Conservation (phyloP, 2,329 filamentous ascomycete species). For the Ophidiomyces ophidiicola region DNA sequence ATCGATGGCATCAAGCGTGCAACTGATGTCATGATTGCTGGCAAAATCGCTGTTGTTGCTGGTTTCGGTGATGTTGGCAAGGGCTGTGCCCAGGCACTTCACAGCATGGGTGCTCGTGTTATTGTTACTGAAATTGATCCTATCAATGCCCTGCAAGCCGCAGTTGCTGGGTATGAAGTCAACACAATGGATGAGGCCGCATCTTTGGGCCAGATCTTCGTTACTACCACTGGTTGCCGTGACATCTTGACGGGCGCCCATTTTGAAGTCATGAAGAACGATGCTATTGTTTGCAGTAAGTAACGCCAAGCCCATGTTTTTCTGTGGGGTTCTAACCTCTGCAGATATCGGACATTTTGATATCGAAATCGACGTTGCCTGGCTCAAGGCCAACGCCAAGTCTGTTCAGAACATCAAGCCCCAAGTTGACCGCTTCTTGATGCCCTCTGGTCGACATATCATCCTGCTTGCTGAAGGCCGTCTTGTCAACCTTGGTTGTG, state of each 20-base stretch:
- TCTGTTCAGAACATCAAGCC: conserved; percentile 98
- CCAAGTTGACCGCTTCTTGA: conserved; percentile 95
- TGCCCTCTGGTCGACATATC: conserved; percentile 89
- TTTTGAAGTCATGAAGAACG: conserved; percentile 92
- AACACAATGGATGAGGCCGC: conserved; percentile 97
- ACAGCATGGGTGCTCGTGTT: conserved; percentile 94
- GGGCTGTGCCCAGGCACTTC: conserved; percentile 90
- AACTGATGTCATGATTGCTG: conserved; percentile 99
- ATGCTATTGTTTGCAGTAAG: conserved; percentile 95
- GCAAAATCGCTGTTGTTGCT: conserved; percentile 94
- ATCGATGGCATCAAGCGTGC: conserved; percentile 99
- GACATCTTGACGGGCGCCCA: conserved; percentile 87
- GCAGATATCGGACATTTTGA: conserved; percentile 97
- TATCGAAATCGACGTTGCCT: conserved; percentile 98
- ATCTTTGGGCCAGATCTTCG: conserved; percentile 83
- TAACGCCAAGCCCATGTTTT: background rate
- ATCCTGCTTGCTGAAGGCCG: conserved; percentile 97
- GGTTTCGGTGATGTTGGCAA: conserved; percentile 99
- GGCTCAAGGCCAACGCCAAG: conserved; percentile 93
- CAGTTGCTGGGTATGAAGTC: conserved; percentile 94
- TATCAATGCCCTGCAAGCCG: conserved; percentile 98
- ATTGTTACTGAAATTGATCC: conserved; percentile 94
- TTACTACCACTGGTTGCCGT: conserved; percentile 97
- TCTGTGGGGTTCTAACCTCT: conserved; percentile 3
- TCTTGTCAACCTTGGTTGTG: conserved; percentile 98